These are phyloP conservation scores for Grosmannia clavigera DNA, from an alignment of 2,329 filamentous ascomycete species.

Conservation along the genomic window DNA sequence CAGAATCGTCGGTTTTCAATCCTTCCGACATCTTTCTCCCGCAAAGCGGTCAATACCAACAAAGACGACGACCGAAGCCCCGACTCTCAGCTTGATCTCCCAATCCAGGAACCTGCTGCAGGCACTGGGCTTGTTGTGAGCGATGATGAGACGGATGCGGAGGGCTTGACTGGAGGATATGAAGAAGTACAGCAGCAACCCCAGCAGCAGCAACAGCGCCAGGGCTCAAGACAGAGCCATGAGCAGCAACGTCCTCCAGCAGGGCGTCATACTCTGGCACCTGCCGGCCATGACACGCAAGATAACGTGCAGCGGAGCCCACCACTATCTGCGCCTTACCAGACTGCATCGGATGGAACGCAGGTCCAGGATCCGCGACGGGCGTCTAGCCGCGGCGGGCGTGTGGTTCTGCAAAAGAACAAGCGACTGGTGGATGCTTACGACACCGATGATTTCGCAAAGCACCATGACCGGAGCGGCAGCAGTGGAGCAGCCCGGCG, in stretches of 20 bases:
- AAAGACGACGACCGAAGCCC: slow-evolving; percentile 35
- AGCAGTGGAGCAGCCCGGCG: slow-evolving; percentile 78
- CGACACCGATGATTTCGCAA: slow-evolving; percentile 55
- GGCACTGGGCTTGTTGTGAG: not conserved
- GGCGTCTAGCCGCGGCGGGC: slow-evolving; percentile 19
- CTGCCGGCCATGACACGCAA: slow-evolving; percentile 21
- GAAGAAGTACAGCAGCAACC: not conserved
- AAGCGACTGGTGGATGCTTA: slow-evolving; percentile 86
- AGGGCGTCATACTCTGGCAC: not conserved
- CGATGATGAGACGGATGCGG: not conserved
- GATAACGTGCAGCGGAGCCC: slow-evolving; percentile 30
- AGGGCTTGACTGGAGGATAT: slow-evolving; percentile 19
- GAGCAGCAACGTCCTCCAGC: not conserved
- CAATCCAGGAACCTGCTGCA: slow-evolving; percentile 33
- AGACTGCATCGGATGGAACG: slow-evolving; percentile 27
- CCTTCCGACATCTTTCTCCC: slow-evolving; percentile 49
- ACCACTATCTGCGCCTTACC: slow-evolving; percentile 31
- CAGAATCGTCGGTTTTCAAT: slow-evolving; percentile 57
- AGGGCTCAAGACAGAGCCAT: not conserved
- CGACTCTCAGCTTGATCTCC: slow-evolving; percentile 39
- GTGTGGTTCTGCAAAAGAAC: slow-evolving; percentile 64
- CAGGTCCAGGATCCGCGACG: slow-evolving; percentile 30
- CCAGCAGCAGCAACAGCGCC: not conserved
- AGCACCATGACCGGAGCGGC: slow-evolving; percentile 54
- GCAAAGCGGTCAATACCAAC: slow-evolving; percentile 50